These are phyloP conservation scores for Hypocreales sp. DNA, from an alignment of 2,329 filamentous ascomycete species.

Conservation along the genomic window DNA sequence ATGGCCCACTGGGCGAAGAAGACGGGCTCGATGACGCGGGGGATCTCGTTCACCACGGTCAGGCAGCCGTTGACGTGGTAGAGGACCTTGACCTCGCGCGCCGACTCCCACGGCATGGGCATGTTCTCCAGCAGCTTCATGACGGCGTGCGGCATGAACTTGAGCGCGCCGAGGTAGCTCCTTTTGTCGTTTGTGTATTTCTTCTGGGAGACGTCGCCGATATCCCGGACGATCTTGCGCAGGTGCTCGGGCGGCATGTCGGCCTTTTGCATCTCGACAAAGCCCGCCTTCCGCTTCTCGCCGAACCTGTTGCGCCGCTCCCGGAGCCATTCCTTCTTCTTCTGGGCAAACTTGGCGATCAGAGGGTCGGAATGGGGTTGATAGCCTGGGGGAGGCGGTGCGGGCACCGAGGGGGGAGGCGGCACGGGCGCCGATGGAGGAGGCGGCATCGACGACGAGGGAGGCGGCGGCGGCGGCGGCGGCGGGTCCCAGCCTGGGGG, in stretches of 20 bases:
- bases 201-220: constrained; percentile 97
- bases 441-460: constrained; percentile 18
- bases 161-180: constrained; percentile 90
- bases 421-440: constrained; percentile 40
- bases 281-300: constrained; percentile 92
- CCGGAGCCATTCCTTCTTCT: constrained; percentile 98
- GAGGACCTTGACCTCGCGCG: constrained; percentile 89
- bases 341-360: constrained; percentile 88
- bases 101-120: constrained; percentile 99
- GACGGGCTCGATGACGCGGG: constrained; percentile 91
- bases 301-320: constrained; percentile 83
- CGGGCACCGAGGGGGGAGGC: constrained; percentile 36
- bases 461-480: constrained; percentile 39
- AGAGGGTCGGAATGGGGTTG: constrained; percentile 68
- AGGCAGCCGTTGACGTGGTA: constrained; percentile 97
- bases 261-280: constrained; percentile 94
- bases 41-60: constrained; percentile 91
- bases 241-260: constrained; percentile 98
- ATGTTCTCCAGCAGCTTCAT: constrained; percentile 97
- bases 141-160: constrained; percentile 98
- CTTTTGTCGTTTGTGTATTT: constrained; percentile 98
- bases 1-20: constrained; percentile 98
- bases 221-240: constrained; percentile 95
- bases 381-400: constrained; percentile 76
- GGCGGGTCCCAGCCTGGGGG: constrained; percentile 41